Evolutionary conservation across 2,329 filamentous ascomycete species (phyloP), one percentile per base, ranked within the genome.

Genomic region (Acrodontium crateriforme): DNA sequence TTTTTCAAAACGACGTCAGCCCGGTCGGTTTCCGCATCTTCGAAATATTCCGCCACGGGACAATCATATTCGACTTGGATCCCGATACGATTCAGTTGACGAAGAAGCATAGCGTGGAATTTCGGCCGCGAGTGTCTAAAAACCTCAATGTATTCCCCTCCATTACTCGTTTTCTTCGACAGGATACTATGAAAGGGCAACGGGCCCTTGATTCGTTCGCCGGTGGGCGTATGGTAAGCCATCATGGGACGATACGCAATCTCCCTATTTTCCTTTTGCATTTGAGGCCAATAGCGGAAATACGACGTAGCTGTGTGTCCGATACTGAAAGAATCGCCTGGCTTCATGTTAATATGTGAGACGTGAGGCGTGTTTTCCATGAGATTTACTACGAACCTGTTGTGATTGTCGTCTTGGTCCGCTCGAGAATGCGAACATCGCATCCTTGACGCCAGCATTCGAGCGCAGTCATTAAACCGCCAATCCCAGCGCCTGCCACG

Each of bases 251-350:
- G 31, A 14, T 30, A 35, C 17, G 32, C 28, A 16, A 42, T 40
- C 31, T 28, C 35, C 10, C 29, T 28, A 26, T 33, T 27, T 55
- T 49, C 21, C 54, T 51, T 12, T 15, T 15, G 16, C 43, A 71
- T 54, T 29, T 67, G 62, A 7, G 65, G 63, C 64, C 65, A 69
- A 34, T 68, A 62, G 45, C 60, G 62, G 42, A 69, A 58, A 46
- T 67, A 65, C 17, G 54, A 56, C 24, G 62, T 67, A 13, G 65
- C 65, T 24, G 61, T 65, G 11, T 68, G 55, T 7, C 66, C 64
- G 57, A 71, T 70, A 42, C 30, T 36, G 20, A 37, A 37, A 25
- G 35, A 37, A 21, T 42, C 39, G n/a, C 38, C 38, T 38, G n/a
- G 14, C 13, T 14, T 17, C 10, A 24, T 18, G 18, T 24, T 15